Conservation (phyloP, 139 green algal species). For the Closterium sp. region DNA sequence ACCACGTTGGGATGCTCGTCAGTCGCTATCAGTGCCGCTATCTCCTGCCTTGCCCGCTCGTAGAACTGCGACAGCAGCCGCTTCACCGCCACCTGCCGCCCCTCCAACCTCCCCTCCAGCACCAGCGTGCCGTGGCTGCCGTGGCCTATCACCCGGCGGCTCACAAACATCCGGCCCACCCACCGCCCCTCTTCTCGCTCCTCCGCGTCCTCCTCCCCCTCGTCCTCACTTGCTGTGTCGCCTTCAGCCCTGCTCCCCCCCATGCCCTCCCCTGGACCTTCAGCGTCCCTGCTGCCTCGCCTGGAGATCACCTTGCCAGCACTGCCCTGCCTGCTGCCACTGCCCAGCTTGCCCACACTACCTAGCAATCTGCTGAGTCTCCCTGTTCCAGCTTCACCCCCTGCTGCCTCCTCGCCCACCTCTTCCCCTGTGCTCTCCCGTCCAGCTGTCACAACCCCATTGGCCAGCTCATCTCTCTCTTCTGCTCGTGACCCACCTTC, state of each 20-base stretch:
- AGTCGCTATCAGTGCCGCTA: slow-evolving; percentile 81
- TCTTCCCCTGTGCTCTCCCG: background rate
- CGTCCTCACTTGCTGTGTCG: background rate
- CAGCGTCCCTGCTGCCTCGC: background rate
- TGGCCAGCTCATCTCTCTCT: background rate
- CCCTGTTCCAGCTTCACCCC: background rate
- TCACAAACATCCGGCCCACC: slow-evolving; percentile 49
- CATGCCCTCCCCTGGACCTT: background rate
- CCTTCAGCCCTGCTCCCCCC: background rate
- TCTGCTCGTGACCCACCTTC: background rate
- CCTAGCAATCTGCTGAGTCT: background rate
- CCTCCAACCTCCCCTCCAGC: slow-evolving; percentile 55
- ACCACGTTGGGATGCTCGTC: slow-evolving; percentile 96
- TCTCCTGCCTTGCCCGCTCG: slow-evolving; percentile 81
- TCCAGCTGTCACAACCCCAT: background rate
- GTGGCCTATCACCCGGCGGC: slow-evolving; percentile 57
- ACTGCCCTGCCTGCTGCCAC: background rate
- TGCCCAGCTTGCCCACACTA: background rate
- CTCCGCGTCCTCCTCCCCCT: background rate
- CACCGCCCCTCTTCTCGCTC: background rate
- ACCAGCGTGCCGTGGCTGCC: slow-evolving; percentile 62
- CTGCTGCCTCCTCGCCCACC: background rate
- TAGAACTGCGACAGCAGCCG: slow-evolving; percentile 55
- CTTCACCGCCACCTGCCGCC: slow-evolving; percentile 57
- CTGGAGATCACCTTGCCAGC: background rate